Evolutionary conservation across 305 asterid species (phyloP), one percentile per base, ranked within the genome.

Genomic region (Rubia balearica): DNA sequence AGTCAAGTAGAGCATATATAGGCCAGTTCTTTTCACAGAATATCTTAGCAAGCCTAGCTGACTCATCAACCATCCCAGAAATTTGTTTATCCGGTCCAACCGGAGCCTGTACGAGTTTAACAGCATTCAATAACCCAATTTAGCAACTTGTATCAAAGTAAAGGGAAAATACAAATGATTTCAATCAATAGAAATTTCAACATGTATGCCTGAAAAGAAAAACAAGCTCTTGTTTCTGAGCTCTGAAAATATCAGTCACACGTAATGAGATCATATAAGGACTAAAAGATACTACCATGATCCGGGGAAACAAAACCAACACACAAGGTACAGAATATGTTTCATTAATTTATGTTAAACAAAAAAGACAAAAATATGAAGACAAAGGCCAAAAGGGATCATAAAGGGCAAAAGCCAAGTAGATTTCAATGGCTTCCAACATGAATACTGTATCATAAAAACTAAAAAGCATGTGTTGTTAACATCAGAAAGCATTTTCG

Each of bases 1-100:
- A 42, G 67, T 93, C 96, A 71, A 85, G 82, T 27, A 93, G 68
- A 74, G 90, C 95, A 76, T 74, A 91, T 9, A 93, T 69, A 43
- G 98, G 98, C 96, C 97, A 93, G 46, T 86, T 83, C 74, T 74
- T 86, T 36, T 81, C 78, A 64, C 91, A 83, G 77, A 93, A 91
- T 55, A 81, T 72, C 72, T 73, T 78, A 17, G 96, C 91, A 61
- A 93, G 84, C 81, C 72, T 88, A 79, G 76, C 91, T 7, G 97
- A 79, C 79, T 91, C 96, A 73, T 87, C 96, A 72, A 89, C 95
- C 98, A 91, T 91, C 62, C 83, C 86, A 38, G 79, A 74, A 64
- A 90, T 93, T 77, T 89, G 96, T 69, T 64, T 73, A 77, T 93
- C 86, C 0, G 88, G 90, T 40, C 82, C 86, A 64, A 40, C 82